Percentiles rank a stretch among this genome's conserved stretches.
Evolutionary conservation across 2,329 filamentous ascomycete species (phyloP).

Genomic region (Cordyceps pruinosa): DNA sequence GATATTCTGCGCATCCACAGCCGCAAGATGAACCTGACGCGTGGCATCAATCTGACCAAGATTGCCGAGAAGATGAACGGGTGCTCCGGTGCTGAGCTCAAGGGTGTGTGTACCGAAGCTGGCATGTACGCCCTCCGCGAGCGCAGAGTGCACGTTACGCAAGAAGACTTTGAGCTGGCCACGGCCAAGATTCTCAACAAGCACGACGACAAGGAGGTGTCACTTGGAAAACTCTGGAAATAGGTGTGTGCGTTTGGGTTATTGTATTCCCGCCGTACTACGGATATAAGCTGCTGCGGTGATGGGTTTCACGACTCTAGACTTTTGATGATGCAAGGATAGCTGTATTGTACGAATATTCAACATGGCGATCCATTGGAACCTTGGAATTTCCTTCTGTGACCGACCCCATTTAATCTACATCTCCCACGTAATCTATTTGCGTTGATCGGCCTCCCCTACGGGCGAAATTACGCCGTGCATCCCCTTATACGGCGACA

Average conservation of each 20-base stretch:
- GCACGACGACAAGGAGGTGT: conserved; percentile 97
- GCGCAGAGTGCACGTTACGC: conserved; percentile 92
- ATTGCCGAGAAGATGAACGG: conserved; percentile 99
- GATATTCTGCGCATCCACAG: conserved; percentile 98
- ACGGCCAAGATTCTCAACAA: conserved; percentile 99
- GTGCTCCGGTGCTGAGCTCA: conserved; percentile 93
- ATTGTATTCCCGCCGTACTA: neutral
- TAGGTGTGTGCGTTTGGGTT: conserved; percentile 21
- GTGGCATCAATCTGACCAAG: conserved; percentile 96
- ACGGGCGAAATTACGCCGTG: conserved; percentile 49
- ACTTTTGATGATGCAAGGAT: conserved; percentile 10
- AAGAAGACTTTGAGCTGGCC: conserved; percentile 97
- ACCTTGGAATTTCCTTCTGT: neutral
- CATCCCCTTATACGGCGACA: conserved; percentile 54
- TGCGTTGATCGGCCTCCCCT: conserved; percentile 17
- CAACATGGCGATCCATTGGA: conserved; percentile 11
- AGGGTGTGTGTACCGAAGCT: conserved; percentile 97
- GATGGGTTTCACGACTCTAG: neutral
- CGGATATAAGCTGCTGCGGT: neutral
- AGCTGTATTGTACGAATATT: conserved; percentile 13
- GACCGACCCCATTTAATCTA: neutral
- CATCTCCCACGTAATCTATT: neutral
- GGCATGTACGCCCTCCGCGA: conserved; percentile 97
- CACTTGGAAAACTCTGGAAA: conserved; percentile 73
- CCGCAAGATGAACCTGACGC: conserved; percentile 95